Conservation (phyloP, 2,329 filamentous ascomycete genomes). For the Pseudogymnoascus sp. region DNA sequence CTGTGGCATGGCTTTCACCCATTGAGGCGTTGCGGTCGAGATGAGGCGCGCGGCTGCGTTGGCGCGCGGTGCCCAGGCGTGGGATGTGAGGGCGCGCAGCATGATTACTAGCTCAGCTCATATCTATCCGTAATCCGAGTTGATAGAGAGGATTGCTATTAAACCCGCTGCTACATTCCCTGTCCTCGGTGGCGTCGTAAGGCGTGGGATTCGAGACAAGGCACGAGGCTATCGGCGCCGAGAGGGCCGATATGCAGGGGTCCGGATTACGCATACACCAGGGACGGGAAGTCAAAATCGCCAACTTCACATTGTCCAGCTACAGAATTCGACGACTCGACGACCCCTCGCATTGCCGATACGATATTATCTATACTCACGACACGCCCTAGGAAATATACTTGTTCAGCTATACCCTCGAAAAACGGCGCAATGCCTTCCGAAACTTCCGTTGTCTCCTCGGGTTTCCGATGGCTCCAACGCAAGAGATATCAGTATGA, state of each 20-base stretch:
- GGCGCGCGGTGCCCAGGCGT: background rate
- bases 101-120: background rate
- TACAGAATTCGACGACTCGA: background rate
- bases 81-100: background rate
- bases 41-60: background rate
- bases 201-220: background rate
- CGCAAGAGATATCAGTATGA: constrained; percentile 96
- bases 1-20: constrained; percentile 62
- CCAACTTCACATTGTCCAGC: background rate
- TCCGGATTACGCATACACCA: background rate
- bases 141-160: background rate
- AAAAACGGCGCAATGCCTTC: constrained; percentile 1
- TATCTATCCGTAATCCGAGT: background rate
- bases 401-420: background rate
- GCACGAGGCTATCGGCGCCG: constrained; percentile 10
- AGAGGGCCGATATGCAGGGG: background rate
- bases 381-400: constrained; percentile 1
- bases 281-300: constrained; percentile 6
- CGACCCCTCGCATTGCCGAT: background rate
- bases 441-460: constrained; percentile 1
- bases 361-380: background rate
- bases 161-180: background rate
- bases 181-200: background rate
- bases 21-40: constrained; percentile 19
- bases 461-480: constrained; percentile 70